Evolutionary conservation across 75 land plant genomes (phyloP), one percentile per base, ranked within the genome.

Genomic region (Ceratopteris richardii): DNA sequence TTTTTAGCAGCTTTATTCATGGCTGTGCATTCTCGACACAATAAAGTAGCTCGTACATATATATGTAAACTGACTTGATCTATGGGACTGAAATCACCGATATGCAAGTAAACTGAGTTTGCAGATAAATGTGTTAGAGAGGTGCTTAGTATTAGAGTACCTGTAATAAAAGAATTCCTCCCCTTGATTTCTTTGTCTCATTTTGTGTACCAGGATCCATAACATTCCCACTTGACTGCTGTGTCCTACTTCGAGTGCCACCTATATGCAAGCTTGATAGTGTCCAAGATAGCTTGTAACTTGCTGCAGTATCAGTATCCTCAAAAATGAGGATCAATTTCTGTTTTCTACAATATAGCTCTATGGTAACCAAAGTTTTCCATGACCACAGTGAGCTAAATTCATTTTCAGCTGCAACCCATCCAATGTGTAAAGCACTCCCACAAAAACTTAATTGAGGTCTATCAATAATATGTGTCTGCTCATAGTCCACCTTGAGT

Each of bases 111-210:
- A n/a, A n/a, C n/a, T n/a, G n/a, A n/a, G n/a, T n/a, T n/a, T n/a
- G n/a, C n/a, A n/a, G n/a, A n/a, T n/a, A n/a, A n/a, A n/a, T n/a
- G n/a, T n/a, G n/a, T n/a, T n/a, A n/a, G n/a, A n/a, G n/a, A n/a
- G n/a, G n/a, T n/a, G n/a, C n/a, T n/a, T n/a, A n/a, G n/a, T n/a
- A n/a, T n/a, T n/a, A n/a, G n/a, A n/a, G n/a, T 56, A 87, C 92
- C 88, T 73, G 57, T 16, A 84, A 24, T 17, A 87, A 67, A 44
- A 87, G 28, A 12, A 70, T 80, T 39, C 68, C 54, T 2, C 29
- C 11, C 16, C 22, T 31, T 44, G 54, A 77, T 1, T 46, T 48
- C 25, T 78, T 27, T 39, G 57, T 30, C 23, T 66, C 70, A 20
- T 23, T 72, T n/a, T n/a, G n/a, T n/a, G n/a, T n/a, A n/a, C n/a